These are phyloP conservation scores for Phlyctochytrium planicorne DNA, from an alignment of 192 early-diverging fungal genomes.

Conservation along the genomic window DNA sequence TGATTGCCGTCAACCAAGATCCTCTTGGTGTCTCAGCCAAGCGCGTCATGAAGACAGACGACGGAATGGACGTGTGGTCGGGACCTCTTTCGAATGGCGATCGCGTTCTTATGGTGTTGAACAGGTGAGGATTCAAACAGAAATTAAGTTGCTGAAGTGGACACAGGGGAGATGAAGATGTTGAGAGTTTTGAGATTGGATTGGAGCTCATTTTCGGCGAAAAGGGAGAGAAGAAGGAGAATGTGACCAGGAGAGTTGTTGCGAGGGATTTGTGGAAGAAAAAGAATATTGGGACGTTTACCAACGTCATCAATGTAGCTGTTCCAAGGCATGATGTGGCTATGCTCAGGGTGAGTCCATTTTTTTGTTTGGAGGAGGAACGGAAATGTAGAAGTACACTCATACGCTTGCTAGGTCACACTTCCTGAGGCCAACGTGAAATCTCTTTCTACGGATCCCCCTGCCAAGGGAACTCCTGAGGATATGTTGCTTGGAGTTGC, in stretches of 20 bases:
- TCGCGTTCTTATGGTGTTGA: slow-evolving; percentile 35
- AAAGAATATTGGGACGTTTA: slow-evolving; percentile 26
- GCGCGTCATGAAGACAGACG: slow-evolving; percentile 6
- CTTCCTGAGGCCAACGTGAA: too few relatives aligned
- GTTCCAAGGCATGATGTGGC: not conserved
- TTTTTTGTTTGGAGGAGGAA: too few relatives aligned
- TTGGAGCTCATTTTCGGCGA: slow-evolving; percentile 1
- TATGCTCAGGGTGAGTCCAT: slow-evolving; percentile 8
- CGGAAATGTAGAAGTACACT: too few relatives aligned
- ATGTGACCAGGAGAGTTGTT: not conserved
- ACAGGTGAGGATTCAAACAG: slow-evolving; percentile 11
- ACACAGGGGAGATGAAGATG: not conserved
- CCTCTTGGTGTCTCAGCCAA: slow-evolving; percentile 40
- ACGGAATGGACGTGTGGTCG: slow-evolving; percentile 25
- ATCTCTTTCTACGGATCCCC: too few relatives aligned
- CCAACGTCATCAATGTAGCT: not conserved
- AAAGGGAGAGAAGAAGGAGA: not conserved
- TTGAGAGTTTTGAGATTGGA: slow-evolving; percentile 21
- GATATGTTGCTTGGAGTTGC: too few relatives aligned
- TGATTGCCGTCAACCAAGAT: slow-evolving; percentile 66
- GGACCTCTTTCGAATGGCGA: slow-evolving; percentile 28
- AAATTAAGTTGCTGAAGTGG: not conserved
- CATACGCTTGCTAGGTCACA: too few relatives aligned
- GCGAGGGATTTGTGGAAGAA: slow-evolving; percentile 27
- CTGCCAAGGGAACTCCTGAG: too few relatives aligned